Evolutionary conservation across 495 filamentous ascomycete species (phyloP), one percentile per base, ranked within the genome.

Genomic region (Aspergillus kassunensis): DNA sequence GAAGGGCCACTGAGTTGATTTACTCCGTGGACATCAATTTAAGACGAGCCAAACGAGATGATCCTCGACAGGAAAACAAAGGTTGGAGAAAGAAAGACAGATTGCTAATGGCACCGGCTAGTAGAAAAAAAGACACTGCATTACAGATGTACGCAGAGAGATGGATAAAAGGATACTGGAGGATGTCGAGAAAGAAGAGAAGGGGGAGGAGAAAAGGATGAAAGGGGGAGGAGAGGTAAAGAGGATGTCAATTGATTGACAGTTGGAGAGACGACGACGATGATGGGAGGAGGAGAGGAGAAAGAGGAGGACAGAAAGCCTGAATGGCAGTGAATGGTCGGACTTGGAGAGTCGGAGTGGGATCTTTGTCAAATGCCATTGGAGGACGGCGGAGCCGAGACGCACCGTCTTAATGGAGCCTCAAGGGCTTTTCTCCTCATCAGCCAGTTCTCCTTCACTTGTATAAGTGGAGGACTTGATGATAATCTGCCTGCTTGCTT

Each of bases 301-400:
- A 34, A 40, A 48, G 55, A 54, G 53, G 60, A 66, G 53, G 60
- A 62, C 57, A 57, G 64, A 66, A 53, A 64, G 58, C 59, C 63
- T 30, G 53, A 57, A 51, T 54, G 50, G 53, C 23, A 44, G 47
- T 30, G 53, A 57, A 51, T 54, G 50, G 53, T 29, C 49, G 47
- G 43, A 45, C 44, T 23, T 27, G 27, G 35, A 44, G 23, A 39
- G 16, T 37, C 43, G 48, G 52, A 49, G 33, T 23, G 37, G 44
- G 48, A 57, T 40, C 53, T 35, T 24, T 54, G 36, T 30, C 19
- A 42, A n/a, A 41, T 50, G 33, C 41, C 40, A 56, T 56, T 53
- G 49, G 44, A 53, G 29, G 48, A 30, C 43, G 18, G 46, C 53
- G 44, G 53, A 55, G 42, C 45, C 50, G 53, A 53, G 46, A 53